Conservation (phyloP, 495 filamentous ascomycete species). For the Penicillium coprophilum region DNA sequence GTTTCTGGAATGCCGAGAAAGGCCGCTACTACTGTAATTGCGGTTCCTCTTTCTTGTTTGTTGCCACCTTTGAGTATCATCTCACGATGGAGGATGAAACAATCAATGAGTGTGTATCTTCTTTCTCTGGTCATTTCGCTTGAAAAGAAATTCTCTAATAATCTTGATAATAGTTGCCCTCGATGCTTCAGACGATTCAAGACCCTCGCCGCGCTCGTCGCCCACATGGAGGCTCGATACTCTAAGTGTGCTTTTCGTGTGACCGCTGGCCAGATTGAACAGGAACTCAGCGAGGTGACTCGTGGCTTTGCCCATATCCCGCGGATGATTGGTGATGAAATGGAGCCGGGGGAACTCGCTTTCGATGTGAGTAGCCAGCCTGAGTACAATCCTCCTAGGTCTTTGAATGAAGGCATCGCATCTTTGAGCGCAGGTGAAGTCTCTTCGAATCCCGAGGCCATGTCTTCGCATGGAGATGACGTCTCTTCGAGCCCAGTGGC, state of each 20-base stretch:
- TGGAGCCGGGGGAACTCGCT: background rate
- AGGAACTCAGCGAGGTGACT: constrained; percentile 47
- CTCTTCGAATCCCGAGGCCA: background rate
- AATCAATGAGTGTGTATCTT: constrained; percentile 2
- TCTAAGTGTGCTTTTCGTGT: constrained; percentile 45
- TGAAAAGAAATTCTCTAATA: background rate
- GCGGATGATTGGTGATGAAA: background rate
- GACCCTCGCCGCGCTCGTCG: constrained; percentile 41
- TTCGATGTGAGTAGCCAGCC: constrained; percentile 1
- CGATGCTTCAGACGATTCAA: constrained; percentile 48
- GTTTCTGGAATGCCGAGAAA: constrained; percentile 25
- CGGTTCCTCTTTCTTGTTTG: constrained; percentile 18
- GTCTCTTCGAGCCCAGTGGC: background rate
- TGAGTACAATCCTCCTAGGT: background rate
- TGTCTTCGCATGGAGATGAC: background rate
- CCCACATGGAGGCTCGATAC: constrained; percentile 49
- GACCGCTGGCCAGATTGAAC: constrained; percentile 26
- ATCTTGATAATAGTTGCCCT: constrained; percentile 31
- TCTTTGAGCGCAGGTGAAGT: background rate
- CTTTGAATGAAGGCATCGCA: background rate
- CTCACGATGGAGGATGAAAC: background rate
- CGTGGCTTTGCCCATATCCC: constrained; percentile 46
- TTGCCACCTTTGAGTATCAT: constrained; percentile 6
- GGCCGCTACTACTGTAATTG: constrained; percentile 30
- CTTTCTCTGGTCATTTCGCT: background rate